These are phyloP conservation scores for Verticillium zaregamsianum DNA, from an alignment of 2,329 filamentous ascomycete genomes.

Conservation along the genomic window DNA sequence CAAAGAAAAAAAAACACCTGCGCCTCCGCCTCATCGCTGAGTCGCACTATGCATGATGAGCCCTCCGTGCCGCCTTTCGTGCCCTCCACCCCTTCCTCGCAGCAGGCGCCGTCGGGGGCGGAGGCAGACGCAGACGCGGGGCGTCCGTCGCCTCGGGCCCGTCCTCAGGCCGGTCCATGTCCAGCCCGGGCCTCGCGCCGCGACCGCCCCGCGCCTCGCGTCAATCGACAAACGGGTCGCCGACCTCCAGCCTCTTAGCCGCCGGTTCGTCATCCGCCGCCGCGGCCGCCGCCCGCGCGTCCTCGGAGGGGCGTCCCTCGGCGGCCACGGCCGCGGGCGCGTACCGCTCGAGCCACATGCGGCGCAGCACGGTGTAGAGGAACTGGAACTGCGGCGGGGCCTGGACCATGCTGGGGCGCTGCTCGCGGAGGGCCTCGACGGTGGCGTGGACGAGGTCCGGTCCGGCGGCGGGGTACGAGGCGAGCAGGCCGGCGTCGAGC, in stretches of 20 bases:
- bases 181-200: background rate
- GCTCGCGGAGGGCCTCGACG: slow-evolving; percentile 76
- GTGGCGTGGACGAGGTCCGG: slow-evolving; percentile 70
- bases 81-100: background rate
- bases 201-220: background rate
- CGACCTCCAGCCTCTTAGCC: slow-evolving; percentile 48
- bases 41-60: background rate
- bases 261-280: slow-evolving; percentile 35
- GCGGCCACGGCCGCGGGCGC: slow-evolving; percentile 18
- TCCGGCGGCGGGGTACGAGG: slow-evolving; percentile 32
- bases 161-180: background rate
- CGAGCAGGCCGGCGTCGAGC: slow-evolving; percentile 68
- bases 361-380: slow-evolving; percentile 79
- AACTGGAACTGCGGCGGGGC: slow-evolving; percentile 80
- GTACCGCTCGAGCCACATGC: slow-evolving; percentile 68
- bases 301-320: slow-evolving; percentile 1
- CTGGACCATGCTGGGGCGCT: slow-evolving; percentile 95
- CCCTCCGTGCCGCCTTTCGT: background rate
- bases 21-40: background rate
- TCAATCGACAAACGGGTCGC: slow-evolving; percentile 37
- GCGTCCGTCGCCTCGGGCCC: background rate
- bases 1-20: background rate
- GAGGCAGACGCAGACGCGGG: background rate
- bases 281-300: slow-evolving; percentile 30
- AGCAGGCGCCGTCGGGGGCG: background rate